Evolutionary conservation across 257 asterid genomes (phyloP), one percentile per base, ranked within the genome.

Genomic region (Solanum appendiculatum): DNA sequence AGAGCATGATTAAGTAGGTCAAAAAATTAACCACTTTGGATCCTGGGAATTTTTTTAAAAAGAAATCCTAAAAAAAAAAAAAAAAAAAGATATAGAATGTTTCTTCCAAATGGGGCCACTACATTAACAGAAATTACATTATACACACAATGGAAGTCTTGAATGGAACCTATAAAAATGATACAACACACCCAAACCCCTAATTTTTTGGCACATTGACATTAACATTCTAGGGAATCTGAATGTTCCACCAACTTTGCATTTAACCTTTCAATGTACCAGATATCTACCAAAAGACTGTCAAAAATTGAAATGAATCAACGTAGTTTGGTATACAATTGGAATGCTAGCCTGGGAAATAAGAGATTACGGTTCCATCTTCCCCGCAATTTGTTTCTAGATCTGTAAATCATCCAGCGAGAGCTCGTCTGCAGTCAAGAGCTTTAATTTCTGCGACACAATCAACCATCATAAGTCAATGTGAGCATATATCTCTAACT

Each of bases 371-470:
- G 86, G 70, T 77, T n/a, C 91, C 88, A 88, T 88, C 89, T 90
- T 88, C 90, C 48, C 85, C 73, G 89, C 39, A 66, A 12, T 70
- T 74, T 34, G 37, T 40, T 68, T 88, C 92, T 91, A 97, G 66
- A 96, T 95, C 92, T 96, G 95, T 88, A 97, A 97, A 91, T 96
- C 98, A 84, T 96, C 99, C 89, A 96, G 84, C 6, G 98, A 94
- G 84, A 96, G 86, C 86, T 97, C 99, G 68, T 90, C 88, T 69
- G 93, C 93, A 85, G 91, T 86, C 95, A 97, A 75, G 91, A 95
- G 90, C 97, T 97, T 97, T 89, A 96, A 85, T 91, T 95, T 97
- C 99, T 97, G 98, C 91, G 88, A 82, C 63, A 83, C 27, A 29
- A 78, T 75, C 73, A 69, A 46, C 40, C 40, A 9, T 23, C 37